Evolutionary conservation across 169 alveolate species (phyloP), one percentile per base, ranked within the genome.

Genomic region (Theileria luwenshuni): DNA sequence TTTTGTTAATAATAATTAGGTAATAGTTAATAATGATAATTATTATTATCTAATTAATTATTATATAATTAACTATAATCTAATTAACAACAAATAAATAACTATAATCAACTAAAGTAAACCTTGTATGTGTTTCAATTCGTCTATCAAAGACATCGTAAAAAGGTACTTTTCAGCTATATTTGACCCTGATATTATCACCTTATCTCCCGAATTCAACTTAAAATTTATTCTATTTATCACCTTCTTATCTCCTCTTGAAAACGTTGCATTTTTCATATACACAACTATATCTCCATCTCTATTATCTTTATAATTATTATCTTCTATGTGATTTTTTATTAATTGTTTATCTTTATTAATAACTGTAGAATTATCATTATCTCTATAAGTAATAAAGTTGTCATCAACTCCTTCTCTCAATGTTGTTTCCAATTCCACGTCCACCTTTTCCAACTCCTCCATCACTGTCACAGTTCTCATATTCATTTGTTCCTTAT

Each of bases 81-180:
- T 51, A 51, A 25, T 51, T 51, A 10, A 51, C 0, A 25, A 0
- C 7, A 51, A 5, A 30, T 51, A 51, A 51, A 25, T 10, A 17
- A 25, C 2, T 51, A 32, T 65, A 1, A 25, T 65, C 0, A 1
- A 65, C 25, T 25, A 65, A 21, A 30, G 67, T 62, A 6, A 30
- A 77, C 86, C 86, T 1, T 43, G 32, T 30, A 54, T 27, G 38
- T 65, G 49, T 59, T 52, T 43, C n/a, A 51, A 43, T 5, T 77
- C 75, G 3, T 77, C 87, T 25, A 79, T 19, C 2, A 79, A 42
- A 42, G 83, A 77, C 38, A 38, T 61, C 25, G 52, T 25, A 1
- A 79, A 47, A 15, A 56, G 19, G n/a, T 65, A 68, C 59, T 79
- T 79, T 10, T 77, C 87, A 2, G 87, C 43, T 15, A 77, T 77